Base-by-base conservation (phyloP, 2,329 filamentous ascomycete species). In the Tolypocladium endophyticum region DNA sequence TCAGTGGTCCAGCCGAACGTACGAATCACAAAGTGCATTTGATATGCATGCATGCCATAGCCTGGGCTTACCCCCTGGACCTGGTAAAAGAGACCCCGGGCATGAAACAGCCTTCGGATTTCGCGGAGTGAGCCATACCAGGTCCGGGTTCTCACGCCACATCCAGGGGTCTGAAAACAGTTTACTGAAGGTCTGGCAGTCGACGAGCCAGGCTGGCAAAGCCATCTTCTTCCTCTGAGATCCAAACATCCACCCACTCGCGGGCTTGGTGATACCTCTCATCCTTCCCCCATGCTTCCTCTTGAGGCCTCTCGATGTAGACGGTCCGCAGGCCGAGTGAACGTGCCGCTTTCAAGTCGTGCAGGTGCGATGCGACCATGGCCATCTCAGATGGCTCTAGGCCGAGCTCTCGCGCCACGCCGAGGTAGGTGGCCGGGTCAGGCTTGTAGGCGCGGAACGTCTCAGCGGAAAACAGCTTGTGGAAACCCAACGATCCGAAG, bases 391-490 rank as follows among this genome's bases (percentile, higher is more conserved):
- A 69, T 0, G 86, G 81, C 61, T 80, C 65, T 50, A 86, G 62
- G 0, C 80, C 82, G 58, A 92, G 72, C 64, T 76, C 77, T 60
- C 77, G 72, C 2, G 79, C 87, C 0, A 87, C 89, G 4, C 89
- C 89, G 1, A 81, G 77, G 68, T 94, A 94, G 2, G 87, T 85
- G 57, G 71, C 76, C 9, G 83, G 81, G 61, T 83, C 79, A 1
- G 89, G 89, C 76, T 94, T 94, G 71, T 93, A 94, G 0, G 83
- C 84, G 53, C 78, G 75, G 68, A 92, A 93, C 63, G 87, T 81
- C 72, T 89, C 88, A 0, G 85, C 83, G 11, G 85, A 89, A 61
- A 87, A 76, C 45, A 92, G 66, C 58, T 78, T 73, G 28, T 78
- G 77, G 66, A 92, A 93, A 0, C 79, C 80, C 57, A 92, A 78